Evolutionary conservation across 2,329 filamentous ascomycete species (phyloP).

Genomic region (Neofusicoccum sp.): DNA sequence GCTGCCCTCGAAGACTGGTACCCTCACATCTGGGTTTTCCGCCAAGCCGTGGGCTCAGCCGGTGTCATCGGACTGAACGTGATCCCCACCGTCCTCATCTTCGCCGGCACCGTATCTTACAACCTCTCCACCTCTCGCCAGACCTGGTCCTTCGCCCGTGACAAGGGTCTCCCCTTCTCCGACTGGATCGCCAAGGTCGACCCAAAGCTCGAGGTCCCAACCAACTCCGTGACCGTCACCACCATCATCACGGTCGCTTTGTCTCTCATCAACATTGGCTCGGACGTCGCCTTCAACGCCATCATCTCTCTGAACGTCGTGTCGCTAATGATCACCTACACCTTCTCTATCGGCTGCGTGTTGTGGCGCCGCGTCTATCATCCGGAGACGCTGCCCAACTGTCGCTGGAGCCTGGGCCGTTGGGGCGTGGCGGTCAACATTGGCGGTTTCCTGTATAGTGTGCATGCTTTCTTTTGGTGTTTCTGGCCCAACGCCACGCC

Average conservation of each 20-base stretch:
- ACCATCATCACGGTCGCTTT: constrained; percentile 33
- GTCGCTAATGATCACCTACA: constrained; percentile 19
- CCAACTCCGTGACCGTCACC: constrained; percentile 19
- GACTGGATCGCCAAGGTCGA: constrained; percentile 20
- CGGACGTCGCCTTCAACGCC: constrained; percentile 42
- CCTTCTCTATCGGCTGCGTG: constrained; percentile 19
- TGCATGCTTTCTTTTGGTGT: constrained; percentile 42
- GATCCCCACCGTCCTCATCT: constrained; percentile 20
- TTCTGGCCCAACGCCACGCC: constrained; percentile 35
- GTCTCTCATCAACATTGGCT: constrained; percentile 48
- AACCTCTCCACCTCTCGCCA: constrained; percentile 21
- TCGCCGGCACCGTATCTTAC: constrained; percentile 20
- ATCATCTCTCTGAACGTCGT: constrained; percentile 17
- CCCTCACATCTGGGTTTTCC: constrained; percentile 15
- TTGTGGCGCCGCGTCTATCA: constrained; percentile 14
- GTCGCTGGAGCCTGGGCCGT: constrained; percentile 18
- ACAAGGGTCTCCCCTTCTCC: constrained; percentile 22
- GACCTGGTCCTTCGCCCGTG: constrained; percentile 24
- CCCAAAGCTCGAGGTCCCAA: constrained; percentile 17
- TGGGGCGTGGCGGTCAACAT: constrained; percentile 21
- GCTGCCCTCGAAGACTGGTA: constrained; percentile 7
- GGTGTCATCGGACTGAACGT: constrained; percentile 19
- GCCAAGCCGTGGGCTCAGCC: constrained; percentile 16
- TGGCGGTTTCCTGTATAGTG: constrained; percentile 35
- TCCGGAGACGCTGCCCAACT: constrained; percentile 15